A percentile compares a stretch with the other conserved stretches of the same genome.
Evolutionary conservation across 345 rosid genomes (phyloP).

Genomic region (Geranium brycei): DNA sequence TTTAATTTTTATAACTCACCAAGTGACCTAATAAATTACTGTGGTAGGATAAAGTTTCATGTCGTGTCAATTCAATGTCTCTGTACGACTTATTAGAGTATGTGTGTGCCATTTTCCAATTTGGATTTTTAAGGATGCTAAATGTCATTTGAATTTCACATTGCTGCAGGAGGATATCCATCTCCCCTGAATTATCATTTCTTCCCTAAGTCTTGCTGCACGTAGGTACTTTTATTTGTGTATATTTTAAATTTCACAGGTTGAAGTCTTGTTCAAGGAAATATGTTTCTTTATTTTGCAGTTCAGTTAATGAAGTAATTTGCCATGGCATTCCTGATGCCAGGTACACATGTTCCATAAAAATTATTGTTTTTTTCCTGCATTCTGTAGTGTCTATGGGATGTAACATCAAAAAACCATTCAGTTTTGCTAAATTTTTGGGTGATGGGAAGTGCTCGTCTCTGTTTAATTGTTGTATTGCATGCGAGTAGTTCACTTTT

Average conservation of each 20-base stretch:
- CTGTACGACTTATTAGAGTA: neutral
- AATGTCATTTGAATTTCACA: neutral
- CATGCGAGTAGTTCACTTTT: neutral
- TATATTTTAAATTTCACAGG: conserved; percentile 5
- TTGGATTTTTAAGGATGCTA: neutral
- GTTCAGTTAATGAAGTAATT: conserved; percentile 94
- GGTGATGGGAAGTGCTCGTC: neutral
- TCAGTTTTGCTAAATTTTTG: neutral
- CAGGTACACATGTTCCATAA: conserved; percentile 29
- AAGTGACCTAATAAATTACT: too few species aligned
- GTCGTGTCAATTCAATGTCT: too few species aligned
- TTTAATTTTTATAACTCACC: too few species aligned
- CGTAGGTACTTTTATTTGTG: conserved; percentile 58
- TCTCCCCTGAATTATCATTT: conserved; percentile 93
- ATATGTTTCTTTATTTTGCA: conserved; percentile 23
- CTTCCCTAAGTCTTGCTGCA: conserved; percentile 99
- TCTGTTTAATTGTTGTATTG: neutral
- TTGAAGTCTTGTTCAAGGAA: neutral
- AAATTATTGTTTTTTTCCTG: neutral
- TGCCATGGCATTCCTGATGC: conserved; percentile 99
- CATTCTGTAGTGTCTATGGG: neutral
- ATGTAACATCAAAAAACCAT: neutral
- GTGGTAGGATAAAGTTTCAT: too few species aligned
- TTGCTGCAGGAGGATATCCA: conserved; percentile 78
- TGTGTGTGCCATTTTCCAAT: neutral